Evolutionary conservation across 495 filamentous ascomycete species (phyloP), one percentile per base, ranked within the genome.

Genomic region (Annulohypoxylon stygium): DNA sequence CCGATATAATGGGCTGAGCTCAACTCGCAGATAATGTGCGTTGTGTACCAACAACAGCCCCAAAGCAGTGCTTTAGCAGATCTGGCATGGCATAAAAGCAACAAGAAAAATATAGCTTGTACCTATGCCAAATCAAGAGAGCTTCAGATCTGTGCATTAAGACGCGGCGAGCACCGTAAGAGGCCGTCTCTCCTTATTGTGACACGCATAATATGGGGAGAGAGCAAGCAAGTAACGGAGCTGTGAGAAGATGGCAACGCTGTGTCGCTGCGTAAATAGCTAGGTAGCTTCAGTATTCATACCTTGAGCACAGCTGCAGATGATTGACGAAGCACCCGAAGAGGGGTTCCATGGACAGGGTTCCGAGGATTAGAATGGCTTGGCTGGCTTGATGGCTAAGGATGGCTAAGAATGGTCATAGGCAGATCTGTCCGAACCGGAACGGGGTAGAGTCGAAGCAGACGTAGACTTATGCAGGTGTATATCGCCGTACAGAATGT

Each of bases 331-430:
- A 58, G 47, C 71, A 75, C 45, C 72, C 67, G 63, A 75, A 48
- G 67, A 73, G 64, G 72, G 64, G 67, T 60, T 36, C 33, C 67
- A 54, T 67, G 67, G 71, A 74, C 62, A 75, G 60, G 72, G 64
- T 43, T n/a, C 59, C 20, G 51, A 63, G 16, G 53, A 57, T 33
- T 33, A 37, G 8, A 63, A 45, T 55, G 59, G 59, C 63, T 61
- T 74, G 71, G 67, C 72, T 62, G 53, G 62, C 62, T 75, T 59
- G 63, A 43, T 65, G 58, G 51, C 57, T 23, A n/a, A 54, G 54
- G 63, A 43, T 65, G 58, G 51, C 57, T 23, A n/a, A 54, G 54
- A 43, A 53, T 59, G 54, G 45, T 50, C 54, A 36, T 54, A 59
- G 47, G 58, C 37, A 64, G 47, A 65, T 61, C 34, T 45, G 60